phyloP scores from a whole-genome alignment of 768 basidiomycete species.

The Cytidiella melzeri region DNA sequence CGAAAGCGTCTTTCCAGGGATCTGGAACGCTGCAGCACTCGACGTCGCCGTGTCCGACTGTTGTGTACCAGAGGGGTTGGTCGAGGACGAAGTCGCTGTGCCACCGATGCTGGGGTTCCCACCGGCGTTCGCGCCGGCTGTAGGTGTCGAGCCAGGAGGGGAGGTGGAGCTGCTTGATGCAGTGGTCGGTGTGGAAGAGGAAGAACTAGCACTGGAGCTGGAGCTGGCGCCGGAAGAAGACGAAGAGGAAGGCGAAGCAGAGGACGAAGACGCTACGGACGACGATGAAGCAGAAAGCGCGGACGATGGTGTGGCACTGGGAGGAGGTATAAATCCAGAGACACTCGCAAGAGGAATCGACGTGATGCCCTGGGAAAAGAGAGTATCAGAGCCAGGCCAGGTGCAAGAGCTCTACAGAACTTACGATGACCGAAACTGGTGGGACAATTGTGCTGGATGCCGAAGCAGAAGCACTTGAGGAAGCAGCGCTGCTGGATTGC shows the following conservation, averaged over 20 bases:
- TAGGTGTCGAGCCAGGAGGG: constrained; percentile 3
- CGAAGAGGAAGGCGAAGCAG: constrained; percentile 17
- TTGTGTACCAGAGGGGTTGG: constrained; percentile 28
- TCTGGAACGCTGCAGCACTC: constrained; percentile 37
- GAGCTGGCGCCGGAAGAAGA: constrained; percentile 14
- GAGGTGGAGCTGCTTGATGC: constrained; percentile 2
- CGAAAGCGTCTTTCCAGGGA: constrained; percentile 68
- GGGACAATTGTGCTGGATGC: constrained; percentile 11
- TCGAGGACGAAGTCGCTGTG: constrained; percentile 28
- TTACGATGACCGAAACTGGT: constrained; percentile 3
- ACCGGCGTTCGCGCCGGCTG: constrained; percentile 9
- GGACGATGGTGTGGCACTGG: constrained; percentile 15
- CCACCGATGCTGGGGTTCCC: constrained; percentile 6
- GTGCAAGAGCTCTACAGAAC: background rate
- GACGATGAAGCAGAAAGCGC: constrained; percentile 11
- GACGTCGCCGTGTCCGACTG: constrained; percentile 28
- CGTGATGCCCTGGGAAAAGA: background rate
- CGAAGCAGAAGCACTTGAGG: constrained; percentile 22
- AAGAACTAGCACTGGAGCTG: background rate
- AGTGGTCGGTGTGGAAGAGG: background rate
- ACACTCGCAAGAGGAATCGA: constrained; percentile 8
- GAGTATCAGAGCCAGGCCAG: background rate
- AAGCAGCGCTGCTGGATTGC: no score
- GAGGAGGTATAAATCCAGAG: no score
- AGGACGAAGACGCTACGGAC: constrained; percentile 6